phyloP scores from a whole-genome alignment of 2,329 filamentous ascomycete species.

The Hymenoscyphus occultus region DNA sequence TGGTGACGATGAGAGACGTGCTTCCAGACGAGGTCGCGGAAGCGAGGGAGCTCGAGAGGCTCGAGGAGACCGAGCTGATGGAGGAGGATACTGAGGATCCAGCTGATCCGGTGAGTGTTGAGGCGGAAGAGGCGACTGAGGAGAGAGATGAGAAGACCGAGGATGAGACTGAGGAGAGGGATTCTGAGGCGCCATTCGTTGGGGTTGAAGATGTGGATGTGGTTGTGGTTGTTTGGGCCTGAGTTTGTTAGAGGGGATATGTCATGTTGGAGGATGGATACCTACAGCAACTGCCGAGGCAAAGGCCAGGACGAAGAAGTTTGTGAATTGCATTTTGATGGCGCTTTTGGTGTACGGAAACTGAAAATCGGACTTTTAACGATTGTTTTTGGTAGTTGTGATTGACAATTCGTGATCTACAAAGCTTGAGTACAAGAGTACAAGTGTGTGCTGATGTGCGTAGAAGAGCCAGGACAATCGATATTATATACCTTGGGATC shows the following conservation, averaged over 20 bases:
- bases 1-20: background rate
- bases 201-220: slow-evolving; percentile 5
- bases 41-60: slow-evolving; percentile 12
- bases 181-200: slow-evolving; percentile 5
- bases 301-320: slow-evolving; percentile 29
- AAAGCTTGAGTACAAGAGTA: background rate
- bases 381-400: background rate
- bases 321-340: slow-evolving; percentile 34
- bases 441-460: too few species aligned
- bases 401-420: background rate
- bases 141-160: slow-evolving; percentile 14
- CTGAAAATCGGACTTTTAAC: background rate
- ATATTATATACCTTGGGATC: background rate
- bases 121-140: slow-evolving; percentile 7
- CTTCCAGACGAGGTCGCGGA: slow-evolving; percentile 9
- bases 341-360: background rate
- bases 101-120: slow-evolving; percentile 8
- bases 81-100: slow-evolving; percentile 11
- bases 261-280: background rate
- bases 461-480: background rate
- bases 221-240: slow-evolving; percentile 20
- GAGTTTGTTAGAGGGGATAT: background rate
- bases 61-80: slow-evolving; percentile 1
- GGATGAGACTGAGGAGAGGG: slow-evolving; percentile 11
- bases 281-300: slow-evolving; percentile 26